A percentile compares a stretch with the other conserved stretches of the same genome.
Evolutionary conservation across 2,329 filamentous ascomycete species (phyloP).

Genomic region (Paecilomyces sp.): DNA sequence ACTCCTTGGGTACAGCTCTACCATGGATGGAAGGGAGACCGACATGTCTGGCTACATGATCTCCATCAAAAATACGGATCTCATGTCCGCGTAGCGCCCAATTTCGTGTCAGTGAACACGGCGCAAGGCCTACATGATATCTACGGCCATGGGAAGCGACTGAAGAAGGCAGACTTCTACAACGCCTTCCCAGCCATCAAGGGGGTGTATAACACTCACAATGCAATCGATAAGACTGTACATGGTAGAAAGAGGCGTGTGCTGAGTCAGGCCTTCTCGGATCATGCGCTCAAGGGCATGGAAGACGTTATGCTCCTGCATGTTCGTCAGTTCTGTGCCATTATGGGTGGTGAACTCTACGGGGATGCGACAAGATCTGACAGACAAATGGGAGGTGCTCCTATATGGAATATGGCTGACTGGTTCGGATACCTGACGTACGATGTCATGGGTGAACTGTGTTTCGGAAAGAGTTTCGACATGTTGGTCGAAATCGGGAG

Average conservation of each 20-base stretch:
- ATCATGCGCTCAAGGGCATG: slow-evolving; percentile 59
- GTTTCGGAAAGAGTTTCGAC: slow-evolving; percentile 45
- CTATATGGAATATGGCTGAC: slow-evolving; percentile 26
- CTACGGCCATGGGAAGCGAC: slow-evolving; percentile 32
- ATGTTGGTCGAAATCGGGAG: slow-evolving; percentile 38
- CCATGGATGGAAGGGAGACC: slow-evolving; percentile 66
- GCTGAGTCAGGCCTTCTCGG: slow-evolving; percentile 64
- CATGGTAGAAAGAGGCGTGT: slow-evolving; percentile 67
- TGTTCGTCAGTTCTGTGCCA: slow-evolving; percentile 56
- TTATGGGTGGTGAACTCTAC: slow-evolving; percentile 13
- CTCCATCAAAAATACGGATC: slow-evolving; percentile 64
- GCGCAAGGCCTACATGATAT: slow-evolving; percentile 47
- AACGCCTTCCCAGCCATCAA: slow-evolving; percentile 62
- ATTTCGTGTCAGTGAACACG: slow-evolving; percentile 70
- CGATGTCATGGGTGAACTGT: slow-evolving; percentile 46
- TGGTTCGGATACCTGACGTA: slow-evolving; percentile 42
- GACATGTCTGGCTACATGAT: slow-evolving; percentile 65
- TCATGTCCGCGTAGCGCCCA: slow-evolving; percentile 70
- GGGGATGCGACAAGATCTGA: slow-evolving; percentile 8
- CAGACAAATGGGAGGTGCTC: slow-evolving; percentile 12
- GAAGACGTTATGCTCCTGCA: slow-evolving; percentile 61
- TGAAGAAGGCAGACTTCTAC: slow-evolving; percentile 64
- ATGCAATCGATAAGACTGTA: slow-evolving; percentile 59
- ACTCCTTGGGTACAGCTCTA: slow-evolving; percentile 56
- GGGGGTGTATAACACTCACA: slow-evolving; percentile 63